Percentiles rank a stretch among this genome's conserved stretches.
Conservation (phyloP, 352 stramenopile genomes). For the Phytopythium aichiense region DNA sequence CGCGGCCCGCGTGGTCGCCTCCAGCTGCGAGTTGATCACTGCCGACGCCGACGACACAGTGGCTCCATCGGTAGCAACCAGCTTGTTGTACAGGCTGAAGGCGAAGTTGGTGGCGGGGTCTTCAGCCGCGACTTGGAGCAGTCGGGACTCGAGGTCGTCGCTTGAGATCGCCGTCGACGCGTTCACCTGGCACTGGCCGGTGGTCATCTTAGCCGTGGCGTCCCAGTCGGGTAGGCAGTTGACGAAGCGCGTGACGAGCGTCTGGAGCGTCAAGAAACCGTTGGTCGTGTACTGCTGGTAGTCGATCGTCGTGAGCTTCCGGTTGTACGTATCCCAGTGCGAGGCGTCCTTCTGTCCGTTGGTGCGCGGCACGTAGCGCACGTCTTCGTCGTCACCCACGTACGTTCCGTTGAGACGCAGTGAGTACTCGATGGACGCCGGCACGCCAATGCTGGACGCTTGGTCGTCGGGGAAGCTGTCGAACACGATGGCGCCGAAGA, state of each 20-base stretch:
- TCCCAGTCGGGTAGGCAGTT: constrained; percentile 55
- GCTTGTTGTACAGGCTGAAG: constrained; percentile 1
- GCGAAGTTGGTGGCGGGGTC: constrained; percentile 1
- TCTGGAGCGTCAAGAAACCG: constrained; percentile 15
- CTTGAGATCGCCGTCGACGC: not conserved
- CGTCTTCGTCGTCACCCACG: not conserved
- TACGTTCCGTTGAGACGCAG: constrained; percentile 60
- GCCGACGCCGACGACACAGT: not conserved
- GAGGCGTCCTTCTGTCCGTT: not conserved
- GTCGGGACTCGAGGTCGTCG: not conserved
- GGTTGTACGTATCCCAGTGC: not conserved
- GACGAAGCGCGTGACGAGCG: constrained; percentile 52
- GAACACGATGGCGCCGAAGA: constrained; percentile 67
- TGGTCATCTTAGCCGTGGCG: constrained; percentile 25
- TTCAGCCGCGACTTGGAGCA: not conserved
- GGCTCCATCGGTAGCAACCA: not conserved
- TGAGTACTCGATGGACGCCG: constrained; percentile 51
- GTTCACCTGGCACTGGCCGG: constrained; percentile 1
- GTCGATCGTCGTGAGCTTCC: constrained; percentile 19
- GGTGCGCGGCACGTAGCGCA: constrained; percentile 4
- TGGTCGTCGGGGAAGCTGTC: constrained; percentile 27
- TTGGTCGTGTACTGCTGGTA: constrained; percentile 42
- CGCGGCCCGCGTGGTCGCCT: constrained; percentile 11
- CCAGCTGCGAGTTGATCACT: constrained; percentile 9
- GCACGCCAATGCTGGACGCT: constrained; percentile 31